These are phyloP conservation scores for Liquidambar formosana DNA, from an alignment of 164 flowering plant species.

Conservation along the genomic window DNA sequence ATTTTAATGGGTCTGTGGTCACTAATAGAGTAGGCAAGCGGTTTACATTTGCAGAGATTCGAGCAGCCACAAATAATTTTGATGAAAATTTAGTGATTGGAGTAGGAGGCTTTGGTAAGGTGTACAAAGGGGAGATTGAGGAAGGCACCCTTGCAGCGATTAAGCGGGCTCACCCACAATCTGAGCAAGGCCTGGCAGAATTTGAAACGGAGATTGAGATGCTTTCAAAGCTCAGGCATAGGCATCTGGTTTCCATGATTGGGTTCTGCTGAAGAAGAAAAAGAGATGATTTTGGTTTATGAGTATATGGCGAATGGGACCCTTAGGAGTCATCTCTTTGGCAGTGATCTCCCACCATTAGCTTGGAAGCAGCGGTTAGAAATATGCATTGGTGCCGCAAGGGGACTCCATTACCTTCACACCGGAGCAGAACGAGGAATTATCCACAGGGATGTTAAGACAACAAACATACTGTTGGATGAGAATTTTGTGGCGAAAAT, in stretches of 20 bases:
- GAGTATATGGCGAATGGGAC: slow-evolving; percentile 83
- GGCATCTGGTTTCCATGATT: slow-evolving; percentile 73
- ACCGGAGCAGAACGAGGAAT: slow-evolving; percentile 67
- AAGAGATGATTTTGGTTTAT: slow-evolving; percentile 76
- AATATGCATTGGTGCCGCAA: slow-evolving; percentile 67
- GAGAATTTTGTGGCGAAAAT: slow-evolving; percentile 66
- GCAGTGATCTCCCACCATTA: slow-evolving; percentile 51
- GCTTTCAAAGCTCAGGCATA: slow-evolving; percentile 75
- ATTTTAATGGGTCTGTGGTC: slow-evolving; percentile 30
- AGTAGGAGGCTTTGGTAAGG: slow-evolving; percentile 78
- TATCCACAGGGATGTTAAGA: slow-evolving; percentile 76
- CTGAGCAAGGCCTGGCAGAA: slow-evolving; percentile 68
- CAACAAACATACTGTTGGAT: slow-evolving; percentile 69
- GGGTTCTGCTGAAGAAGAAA: slow-evolving; percentile 74
- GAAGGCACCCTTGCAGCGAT: slow-evolving; percentile 57
- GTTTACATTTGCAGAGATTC: slow-evolving; percentile 62
- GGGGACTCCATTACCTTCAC: slow-evolving; percentile 82
- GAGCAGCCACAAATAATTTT: slow-evolving; percentile 66
- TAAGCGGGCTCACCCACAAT: slow-evolving; percentile 65
- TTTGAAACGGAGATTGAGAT: slow-evolving; percentile 77
- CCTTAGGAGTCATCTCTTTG: slow-evolving; percentile 66
- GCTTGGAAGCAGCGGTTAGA: slow-evolving; percentile 72
- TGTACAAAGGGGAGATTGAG: slow-evolving; percentile 67
- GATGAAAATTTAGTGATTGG: slow-evolving; percentile 74
- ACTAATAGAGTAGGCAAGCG: slow-evolving; percentile 52